Evolutionary conservation across 257 asterid genomes (phyloP).

Genomic region (Penstemon barbatus): DNA sequence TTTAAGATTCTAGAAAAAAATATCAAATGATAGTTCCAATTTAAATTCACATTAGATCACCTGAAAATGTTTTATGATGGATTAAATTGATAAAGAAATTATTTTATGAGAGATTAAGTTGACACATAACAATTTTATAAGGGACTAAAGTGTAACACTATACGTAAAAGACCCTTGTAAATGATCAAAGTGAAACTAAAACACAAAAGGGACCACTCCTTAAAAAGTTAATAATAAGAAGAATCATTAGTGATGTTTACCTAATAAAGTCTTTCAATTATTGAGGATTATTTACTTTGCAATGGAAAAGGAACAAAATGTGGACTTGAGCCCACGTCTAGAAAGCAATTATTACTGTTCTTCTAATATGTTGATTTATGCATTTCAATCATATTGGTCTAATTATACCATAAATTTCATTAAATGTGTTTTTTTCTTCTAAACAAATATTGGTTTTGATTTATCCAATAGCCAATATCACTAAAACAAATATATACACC

Average conservation of each 20-base stretch:
- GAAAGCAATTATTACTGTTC: neutral
- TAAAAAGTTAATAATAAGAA: too few species aligned
- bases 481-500: too few species aligned
- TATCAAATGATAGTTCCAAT: neutral
- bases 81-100: too few species aligned
- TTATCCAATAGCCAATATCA: too few species aligned
- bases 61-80: too few species aligned
- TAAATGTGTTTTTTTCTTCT: neutral
- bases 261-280: conserved; percentile 21
- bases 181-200: too few species aligned
- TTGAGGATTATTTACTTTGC: conserved; percentile 31
- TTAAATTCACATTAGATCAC: neutral
- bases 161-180: too few species aligned
- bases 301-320: conserved; percentile 17
- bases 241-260: too few species aligned
- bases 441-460: neutral
- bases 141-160: too few species aligned
- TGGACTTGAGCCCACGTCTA: conserved; percentile 34
- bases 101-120: too few species aligned
- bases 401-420: neutral
- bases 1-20: neutral
- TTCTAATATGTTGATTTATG: neutral
- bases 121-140: too few species aligned
- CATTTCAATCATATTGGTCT: neutral
- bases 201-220: too few species aligned